Evolutionary conservation across 805 yeast species (phyloP).

Genomic region (Jamesozyma hellenica): DNA sequence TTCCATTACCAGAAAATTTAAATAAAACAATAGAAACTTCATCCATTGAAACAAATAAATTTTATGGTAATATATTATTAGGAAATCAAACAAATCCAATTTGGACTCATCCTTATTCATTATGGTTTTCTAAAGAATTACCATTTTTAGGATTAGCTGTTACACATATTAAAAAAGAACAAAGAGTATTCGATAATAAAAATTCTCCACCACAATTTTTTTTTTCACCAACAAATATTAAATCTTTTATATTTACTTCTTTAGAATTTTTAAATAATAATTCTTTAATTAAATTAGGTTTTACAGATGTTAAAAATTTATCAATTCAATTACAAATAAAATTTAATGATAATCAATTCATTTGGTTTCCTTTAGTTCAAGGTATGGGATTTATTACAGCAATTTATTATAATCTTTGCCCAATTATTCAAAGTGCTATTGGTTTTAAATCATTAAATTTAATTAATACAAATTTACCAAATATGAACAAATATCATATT

Average conservation of each 20-base stretch:
- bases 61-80: slow-evolving; percentile 62
- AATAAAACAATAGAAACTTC: slow-evolving; percentile 25
- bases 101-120: slow-evolving; percentile 76
- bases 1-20: slow-evolving; percentile 27
- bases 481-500: slow-evolving; percentile 38
- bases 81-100: slow-evolving; percentile 58
- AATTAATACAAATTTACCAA: neutral
- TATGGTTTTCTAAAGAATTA: slow-evolving; percentile 51
- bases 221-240: slow-evolving; percentile 59
- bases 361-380: slow-evolving; percentile 56
- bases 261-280: slow-evolving; percentile 29
- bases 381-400: slow-evolving; percentile 80
- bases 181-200: slow-evolving; percentile 67
- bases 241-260: slow-evolving; percentile 44
- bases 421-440: slow-evolving; percentile 48
- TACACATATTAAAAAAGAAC: slow-evolving; percentile 48
- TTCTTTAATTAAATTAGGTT: slow-evolving; percentile 18
- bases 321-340: slow-evolving; percentile 28
- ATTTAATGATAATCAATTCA: slow-evolving; percentile 28
- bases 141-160: slow-evolving; percentile 51
- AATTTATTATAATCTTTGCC: slow-evolving; percentile 42
- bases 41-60: slow-evolving; percentile 63
- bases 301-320: slow-evolving; percentile 27
- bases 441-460: slow-evolving; percentile 38
- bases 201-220: slow-evolving; percentile 46